Percentiles rank a stretch among this genome's conserved stretches.
Conservation (phyloP, 2,329 filamentous ascomycete species). For the Sclerotinia spermophila region DNA sequence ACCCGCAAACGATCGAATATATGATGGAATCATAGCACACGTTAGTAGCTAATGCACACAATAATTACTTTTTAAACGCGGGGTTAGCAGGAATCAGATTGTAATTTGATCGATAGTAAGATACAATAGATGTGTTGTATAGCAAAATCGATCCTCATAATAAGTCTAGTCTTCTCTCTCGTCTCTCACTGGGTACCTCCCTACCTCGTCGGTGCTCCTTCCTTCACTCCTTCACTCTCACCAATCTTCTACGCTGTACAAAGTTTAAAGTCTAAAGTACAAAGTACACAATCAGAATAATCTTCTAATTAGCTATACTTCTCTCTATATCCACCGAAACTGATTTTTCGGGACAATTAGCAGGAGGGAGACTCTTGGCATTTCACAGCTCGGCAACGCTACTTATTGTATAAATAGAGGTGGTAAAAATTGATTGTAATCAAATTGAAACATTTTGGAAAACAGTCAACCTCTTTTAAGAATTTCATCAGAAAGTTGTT, state of each 20-base stretch:
- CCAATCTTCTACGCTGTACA: neutral
- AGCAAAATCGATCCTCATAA: neutral
- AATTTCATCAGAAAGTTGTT: neutral
- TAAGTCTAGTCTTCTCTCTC: neutral
- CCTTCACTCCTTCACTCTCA: neutral
- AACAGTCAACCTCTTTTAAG: neutral
- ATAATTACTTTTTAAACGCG: neutral
- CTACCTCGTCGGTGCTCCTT: neutral
- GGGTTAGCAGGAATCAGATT: neutral
- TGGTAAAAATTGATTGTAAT: neutral
- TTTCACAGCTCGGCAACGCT: neutral
- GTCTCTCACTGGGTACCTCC: neutral
- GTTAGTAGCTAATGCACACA: neutral
- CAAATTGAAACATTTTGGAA: slow-evolving; percentile 6
- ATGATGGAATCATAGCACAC: neutral
- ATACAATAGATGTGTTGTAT: neutral
- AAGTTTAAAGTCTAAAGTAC: too few relatives aligned
- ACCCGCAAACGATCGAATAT: neutral
- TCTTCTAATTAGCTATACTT: neutral
- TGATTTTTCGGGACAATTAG: neutral
- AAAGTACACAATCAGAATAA: too few relatives aligned
- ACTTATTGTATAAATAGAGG: too few relatives aligned
- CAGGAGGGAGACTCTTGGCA: neutral
- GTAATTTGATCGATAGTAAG: neutral
- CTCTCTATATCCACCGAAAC: neutral